Base-by-base conservation (phyloP, 2,329 filamentous ascomycete species). In the Hawksworthiomyces lignivorus region DNA sequence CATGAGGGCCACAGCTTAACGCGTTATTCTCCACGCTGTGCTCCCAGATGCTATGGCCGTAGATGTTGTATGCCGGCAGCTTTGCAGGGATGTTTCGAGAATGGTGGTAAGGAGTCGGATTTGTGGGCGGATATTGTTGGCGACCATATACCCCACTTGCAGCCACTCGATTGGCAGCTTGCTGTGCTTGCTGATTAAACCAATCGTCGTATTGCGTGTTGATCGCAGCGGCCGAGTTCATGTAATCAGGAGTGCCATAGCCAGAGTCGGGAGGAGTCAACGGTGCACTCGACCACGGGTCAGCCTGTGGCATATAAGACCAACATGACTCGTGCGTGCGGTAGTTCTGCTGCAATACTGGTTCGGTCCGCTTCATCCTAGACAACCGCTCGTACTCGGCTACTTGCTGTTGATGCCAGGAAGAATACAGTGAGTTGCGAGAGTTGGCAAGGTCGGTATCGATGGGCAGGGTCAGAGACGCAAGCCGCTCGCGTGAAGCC, bases 201-300 rank as follows among this genome's bases (percentile, higher is more conserved):
- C 72, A 79, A 32, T 79, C 75, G 20, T 73, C 70, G 57, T 78
- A 78, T 27, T 66, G 70, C 18, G 68, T 62, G 42, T 76, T 77
- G 49, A 67, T 65, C 1, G 73, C 70, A 0, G 73, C 65, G 4
- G 74, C 70, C 31, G 74, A 77, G 56, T 71, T 68, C 36, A 66
- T 61, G 48, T 77, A 75, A 50, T 79, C 75, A 5, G 75, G 75
- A 0, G 75, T 80, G 32, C 74, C 73, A 43, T 79, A 79, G 6
- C 75, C 75, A 17, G 75, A 79, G 48, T 79, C 75, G 1, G 75
- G 75, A 3, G 75, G 75, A 0, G 75, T 78, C 43, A 78, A 59
- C 7, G 73, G 73, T 3, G 68, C 67, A 11, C 59, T 45, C 7
- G 53, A 50, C 66, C 66, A 63, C 12, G 69, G 63, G 28, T 57